A percentile compares a stretch with the other conserved stretches of the same genome.
Evolutionary conservation across 345 rosid genomes (phyloP).

Genomic region (Litchi chinensis): DNA sequence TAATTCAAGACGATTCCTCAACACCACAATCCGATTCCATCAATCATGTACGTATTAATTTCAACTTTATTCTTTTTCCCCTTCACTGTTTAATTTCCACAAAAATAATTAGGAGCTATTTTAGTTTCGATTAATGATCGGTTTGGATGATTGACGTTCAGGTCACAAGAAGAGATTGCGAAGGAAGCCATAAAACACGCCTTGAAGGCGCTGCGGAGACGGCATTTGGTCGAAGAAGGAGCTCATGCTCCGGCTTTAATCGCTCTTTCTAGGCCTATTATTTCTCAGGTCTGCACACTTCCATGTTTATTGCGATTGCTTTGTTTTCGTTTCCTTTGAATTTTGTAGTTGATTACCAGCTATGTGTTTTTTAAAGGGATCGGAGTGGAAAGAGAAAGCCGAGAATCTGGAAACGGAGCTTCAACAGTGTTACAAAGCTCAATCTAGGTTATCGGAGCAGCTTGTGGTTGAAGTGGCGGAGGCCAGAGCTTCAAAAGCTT

Average conservation of each 20-base stretch:
- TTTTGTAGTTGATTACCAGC: not conserved
- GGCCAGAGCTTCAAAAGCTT: slow-evolving; percentile 67
- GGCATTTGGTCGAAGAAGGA: slow-evolving; percentile 90
- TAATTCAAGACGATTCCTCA: not conserved
- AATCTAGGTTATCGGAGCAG: slow-evolving; percentile 84
- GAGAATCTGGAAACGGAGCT: slow-evolving; percentile 76
- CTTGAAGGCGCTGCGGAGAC: slow-evolving; percentile 70
- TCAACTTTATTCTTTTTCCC: not conserved
- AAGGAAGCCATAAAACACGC: slow-evolving; percentile 81
- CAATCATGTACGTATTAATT: slow-evolving; percentile 5
- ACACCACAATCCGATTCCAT: slow-evolving; percentile 2
- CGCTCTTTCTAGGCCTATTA: slow-evolving; percentile 83
- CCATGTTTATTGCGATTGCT: not conserved
- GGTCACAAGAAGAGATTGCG: slow-evolving; percentile 62
- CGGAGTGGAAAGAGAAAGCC: slow-evolving; percentile 95
- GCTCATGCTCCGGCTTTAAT: slow-evolving; percentile 82
- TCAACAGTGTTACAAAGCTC: slow-evolving; percentile 94
- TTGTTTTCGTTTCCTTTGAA: not conserved
- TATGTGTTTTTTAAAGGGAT: slow-evolving; percentile 51
- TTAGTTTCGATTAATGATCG: not conserved
- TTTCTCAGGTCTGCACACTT: slow-evolving; percentile 59
- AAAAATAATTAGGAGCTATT: not conserved
- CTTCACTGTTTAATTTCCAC: not conserved
- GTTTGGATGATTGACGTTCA: slow-evolving; percentile 22
- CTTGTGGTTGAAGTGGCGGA: slow-evolving; percentile 91